Evolutionary conservation across 2,329 filamentous ascomycete genomes (phyloP).

Genomic region (Trichoderma atrobrunneum): DNA sequence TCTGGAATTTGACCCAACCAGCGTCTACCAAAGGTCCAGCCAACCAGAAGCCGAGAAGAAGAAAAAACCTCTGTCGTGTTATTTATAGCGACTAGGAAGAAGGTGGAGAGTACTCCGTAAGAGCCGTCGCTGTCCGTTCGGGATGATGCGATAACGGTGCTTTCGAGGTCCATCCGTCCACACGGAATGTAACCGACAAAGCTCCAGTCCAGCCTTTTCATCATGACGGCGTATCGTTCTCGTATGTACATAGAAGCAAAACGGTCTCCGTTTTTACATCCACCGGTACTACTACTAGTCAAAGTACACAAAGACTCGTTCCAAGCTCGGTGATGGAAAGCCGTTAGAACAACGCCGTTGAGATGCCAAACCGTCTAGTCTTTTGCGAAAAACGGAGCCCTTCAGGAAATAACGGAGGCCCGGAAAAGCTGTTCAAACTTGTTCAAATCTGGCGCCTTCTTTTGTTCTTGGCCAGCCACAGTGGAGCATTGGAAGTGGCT

Average conservation of each 20-base stretch:
- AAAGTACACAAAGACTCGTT: background rate
- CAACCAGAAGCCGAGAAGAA: background rate
- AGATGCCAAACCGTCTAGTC: background rate
- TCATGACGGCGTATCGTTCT: background rate
- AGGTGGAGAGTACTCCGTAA: background rate
- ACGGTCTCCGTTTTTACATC: background rate
- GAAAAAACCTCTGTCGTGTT: background rate
- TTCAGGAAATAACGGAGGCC: background rate
- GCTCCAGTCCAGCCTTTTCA: background rate
- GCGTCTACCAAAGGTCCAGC: background rate
- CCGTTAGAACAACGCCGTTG: background rate
- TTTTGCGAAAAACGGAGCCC: background rate
- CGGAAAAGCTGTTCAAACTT: background rate
- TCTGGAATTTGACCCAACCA: background rate
- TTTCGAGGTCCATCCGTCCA: background rate
- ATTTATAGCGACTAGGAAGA: slow-evolving; percentile 6
- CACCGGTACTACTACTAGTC: background rate
- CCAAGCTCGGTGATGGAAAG: background rate
- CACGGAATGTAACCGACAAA: background rate
- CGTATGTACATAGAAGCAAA: background rate
- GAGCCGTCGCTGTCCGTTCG: background rate
- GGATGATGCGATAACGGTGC: background rate
- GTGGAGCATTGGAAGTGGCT: slow-evolving; percentile 4
- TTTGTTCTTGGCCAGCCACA: background rate
- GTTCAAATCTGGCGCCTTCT: background rate